These are phyloP conservation scores for Lichenothelia convexa DNA, from an alignment of 495 filamentous ascomycete species.

Conservation along the genomic window DNA sequence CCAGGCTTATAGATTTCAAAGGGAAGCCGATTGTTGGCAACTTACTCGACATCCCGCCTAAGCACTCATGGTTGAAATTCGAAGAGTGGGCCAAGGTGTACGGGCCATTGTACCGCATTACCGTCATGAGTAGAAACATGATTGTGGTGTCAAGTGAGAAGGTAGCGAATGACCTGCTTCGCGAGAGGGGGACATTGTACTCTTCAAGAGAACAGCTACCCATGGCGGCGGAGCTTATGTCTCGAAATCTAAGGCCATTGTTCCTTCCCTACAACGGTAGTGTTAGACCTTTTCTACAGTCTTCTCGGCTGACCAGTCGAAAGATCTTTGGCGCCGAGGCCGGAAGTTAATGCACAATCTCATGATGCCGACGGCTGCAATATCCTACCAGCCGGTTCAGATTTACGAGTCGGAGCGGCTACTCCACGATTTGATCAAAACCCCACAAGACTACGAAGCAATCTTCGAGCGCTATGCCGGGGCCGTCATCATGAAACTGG, in stretches of 20 bases:
- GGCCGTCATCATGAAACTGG: constrained; percentile 20
- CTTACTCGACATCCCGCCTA: constrained; percentile 15
- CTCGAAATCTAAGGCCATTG: constrained; percentile 4
- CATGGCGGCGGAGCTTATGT: constrained; percentile 8
- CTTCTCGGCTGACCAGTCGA: background rate
- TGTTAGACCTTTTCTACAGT: background rate
- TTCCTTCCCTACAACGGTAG: constrained; percentile 7
- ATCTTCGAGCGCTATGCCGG: constrained; percentile 21
- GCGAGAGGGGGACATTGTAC: constrained; percentile 21
- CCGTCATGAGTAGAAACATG: constrained; percentile 15
- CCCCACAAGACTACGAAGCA: constrained; percentile 16
- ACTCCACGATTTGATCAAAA: constrained; percentile 13
- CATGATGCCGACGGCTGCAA: constrained; percentile 13
- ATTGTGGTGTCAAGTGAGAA: constrained; percentile 21
- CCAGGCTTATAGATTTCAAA: background rate
- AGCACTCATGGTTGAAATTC: constrained; percentile 25
- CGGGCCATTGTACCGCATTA: constrained; percentile 21
- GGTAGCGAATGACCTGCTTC: constrained; percentile 23
- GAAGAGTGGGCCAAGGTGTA: constrained; percentile 23
- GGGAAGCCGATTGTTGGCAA: constrained; percentile 6
- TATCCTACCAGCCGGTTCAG: constrained; percentile 13
- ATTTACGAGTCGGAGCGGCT: constrained; percentile 28
- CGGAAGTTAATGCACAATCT: constrained; percentile 16
- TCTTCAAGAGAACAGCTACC: constrained; percentile 12
- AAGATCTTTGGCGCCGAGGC: constrained; percentile 8